Conservation (phyloP, 2,329 filamentous ascomycete species). For the Cladosporium sp. region DNA sequence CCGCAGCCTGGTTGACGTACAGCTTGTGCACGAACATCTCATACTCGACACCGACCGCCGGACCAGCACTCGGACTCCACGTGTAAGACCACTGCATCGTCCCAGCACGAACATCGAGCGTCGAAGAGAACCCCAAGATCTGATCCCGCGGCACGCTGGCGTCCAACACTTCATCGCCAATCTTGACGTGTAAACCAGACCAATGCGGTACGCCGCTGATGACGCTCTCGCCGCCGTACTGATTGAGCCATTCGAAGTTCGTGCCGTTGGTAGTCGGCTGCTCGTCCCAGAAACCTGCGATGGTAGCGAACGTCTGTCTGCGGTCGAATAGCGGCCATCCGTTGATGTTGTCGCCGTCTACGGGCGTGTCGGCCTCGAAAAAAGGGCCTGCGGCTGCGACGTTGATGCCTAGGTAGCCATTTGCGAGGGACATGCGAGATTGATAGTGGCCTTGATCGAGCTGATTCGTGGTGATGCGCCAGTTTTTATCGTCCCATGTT, state of each 20-base stretch:
- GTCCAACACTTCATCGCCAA: constrained; percentile 57
- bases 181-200: constrained; percentile 60
- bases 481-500: constrained; percentile 60
- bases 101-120: constrained; percentile 63
- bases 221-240: constrained; percentile 70
- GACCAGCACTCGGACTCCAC: constrained; percentile 58
- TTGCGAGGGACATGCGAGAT: constrained; percentile 60
- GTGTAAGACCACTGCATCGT: constrained; percentile 64
- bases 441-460: constrained; percentile 62
- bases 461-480: constrained; percentile 55
- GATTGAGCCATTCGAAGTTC: constrained; percentile 68
- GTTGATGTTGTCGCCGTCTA: constrained; percentile 54
- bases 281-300: constrained; percentile 66
- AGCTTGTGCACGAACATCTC: constrained; percentile 66
- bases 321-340: constrained; percentile 68
- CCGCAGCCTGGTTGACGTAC: constrained; percentile 60
- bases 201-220: constrained; percentile 72
- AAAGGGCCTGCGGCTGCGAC: constrained; percentile 64
- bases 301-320: constrained; percentile 66
- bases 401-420: constrained; percentile 66
- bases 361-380: constrained; percentile 59
- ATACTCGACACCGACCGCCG: constrained; percentile 61
- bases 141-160: constrained; percentile 60
- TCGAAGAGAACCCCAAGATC: constrained; percentile 62
- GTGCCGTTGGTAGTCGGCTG: constrained; percentile 60